phyloP scores from a whole-genome alignment of 1,139 yeast genomes.

The Hyphopichia khmerensis region DNA sequence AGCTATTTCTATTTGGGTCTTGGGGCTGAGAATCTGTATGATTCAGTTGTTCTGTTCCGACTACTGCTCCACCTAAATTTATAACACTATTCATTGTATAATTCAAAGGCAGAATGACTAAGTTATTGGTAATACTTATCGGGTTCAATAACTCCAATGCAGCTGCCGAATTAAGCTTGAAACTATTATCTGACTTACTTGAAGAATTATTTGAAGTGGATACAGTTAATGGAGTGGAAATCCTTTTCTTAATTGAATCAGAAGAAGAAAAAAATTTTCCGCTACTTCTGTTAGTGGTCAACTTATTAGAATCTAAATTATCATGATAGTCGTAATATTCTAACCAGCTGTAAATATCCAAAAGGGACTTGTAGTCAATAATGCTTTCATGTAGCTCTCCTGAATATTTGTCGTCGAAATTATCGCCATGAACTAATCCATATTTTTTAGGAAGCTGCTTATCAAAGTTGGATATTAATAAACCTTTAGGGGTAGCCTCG shows the following conservation, averaged over 20 bases:
- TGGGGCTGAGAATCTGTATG: not conserved
- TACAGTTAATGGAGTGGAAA: not conserved
- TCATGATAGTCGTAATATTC: slow-evolving; percentile 34
- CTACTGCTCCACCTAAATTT: slow-evolving; percentile 12
- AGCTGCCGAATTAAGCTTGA: slow-evolving; percentile 9
- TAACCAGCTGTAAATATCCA: slow-evolving; percentile 30
- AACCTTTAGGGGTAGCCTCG: slow-evolving; percentile 21
- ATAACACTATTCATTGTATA: slow-evolving; percentile 37
- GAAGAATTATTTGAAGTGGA: slow-evolving; percentile 3
- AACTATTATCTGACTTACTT: slow-evolving; percentile 1
- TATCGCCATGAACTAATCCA: slow-evolving; percentile 28
- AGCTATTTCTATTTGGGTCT: slow-evolving; percentile 2
- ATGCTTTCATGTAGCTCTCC: slow-evolving; percentile 4
- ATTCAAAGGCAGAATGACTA: slow-evolving; percentile 40
- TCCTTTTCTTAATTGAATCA: slow-evolving; percentile 1
- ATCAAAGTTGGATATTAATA: slow-evolving; percentile 27
- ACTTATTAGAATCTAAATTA: slow-evolving; percentile 19
- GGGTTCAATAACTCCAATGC: slow-evolving; percentile 36
- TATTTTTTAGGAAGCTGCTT: slow-evolving; percentile 27
- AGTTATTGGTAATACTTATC: slow-evolving; percentile 32
- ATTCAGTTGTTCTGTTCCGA: not conserved
- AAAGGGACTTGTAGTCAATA: slow-evolving; percentile 12
- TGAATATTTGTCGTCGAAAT: slow-evolving; percentile 7
- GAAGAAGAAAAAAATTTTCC: slow-evolving; percentile 18
- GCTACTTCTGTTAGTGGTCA: slow-evolving; percentile 14